Conservation (phyloP, 345 rosid species). For the Camelina sativa region DNA sequence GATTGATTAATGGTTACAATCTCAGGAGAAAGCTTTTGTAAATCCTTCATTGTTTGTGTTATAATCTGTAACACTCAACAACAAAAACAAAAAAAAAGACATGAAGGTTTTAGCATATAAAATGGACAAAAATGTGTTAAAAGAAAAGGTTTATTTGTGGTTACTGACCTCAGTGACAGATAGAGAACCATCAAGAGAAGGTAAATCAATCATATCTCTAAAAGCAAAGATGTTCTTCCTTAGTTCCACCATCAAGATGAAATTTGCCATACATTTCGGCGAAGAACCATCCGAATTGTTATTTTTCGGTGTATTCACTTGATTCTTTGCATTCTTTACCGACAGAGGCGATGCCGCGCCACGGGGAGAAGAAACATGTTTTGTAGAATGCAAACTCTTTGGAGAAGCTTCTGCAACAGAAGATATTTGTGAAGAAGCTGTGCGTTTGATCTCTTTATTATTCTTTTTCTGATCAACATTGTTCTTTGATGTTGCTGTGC, state of each 20-base stretch:
- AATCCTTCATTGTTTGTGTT: slow-evolving; percentile 65
- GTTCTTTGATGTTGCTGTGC: slow-evolving; percentile 30
- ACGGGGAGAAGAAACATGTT: slow-evolving; percentile 27
- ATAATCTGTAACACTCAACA: slow-evolving; percentile 52
- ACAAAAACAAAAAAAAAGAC: slow-evolving; percentile 5
- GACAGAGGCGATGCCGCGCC: slow-evolving; percentile 22
- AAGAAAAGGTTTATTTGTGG: neutral
- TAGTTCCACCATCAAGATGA: slow-evolving; percentile 64
- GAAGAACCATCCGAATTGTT: slow-evolving; percentile 30
- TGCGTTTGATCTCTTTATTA: slow-evolving; percentile 29
- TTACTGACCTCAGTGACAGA: slow-evolving; percentile 56
- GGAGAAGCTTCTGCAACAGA: slow-evolving; percentile 20
- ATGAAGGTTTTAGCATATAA: neutral
- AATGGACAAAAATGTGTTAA: neutral
- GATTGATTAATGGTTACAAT: slow-evolving; percentile 49
- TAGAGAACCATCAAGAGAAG: slow-evolving; percentile 54
- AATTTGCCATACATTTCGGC: slow-evolving; percentile 43
- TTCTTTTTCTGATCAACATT: slow-evolving; percentile 20
- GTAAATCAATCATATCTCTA: slow-evolving; percentile 75
- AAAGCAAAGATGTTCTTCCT: slow-evolving; percentile 66
- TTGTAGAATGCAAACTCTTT: slow-evolving; percentile 41
- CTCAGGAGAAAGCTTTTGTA: slow-evolving; percentile 66
- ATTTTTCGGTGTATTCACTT: slow-evolving; percentile 31
- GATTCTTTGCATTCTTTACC: slow-evolving; percentile 26
- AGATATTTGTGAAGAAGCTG: slow-evolving; percentile 34